Evolutionary conservation across 345 rosid species (phyloP), one percentile per base, ranked within the genome.

Genomic region (Eutrema heterophyllum): DNA sequence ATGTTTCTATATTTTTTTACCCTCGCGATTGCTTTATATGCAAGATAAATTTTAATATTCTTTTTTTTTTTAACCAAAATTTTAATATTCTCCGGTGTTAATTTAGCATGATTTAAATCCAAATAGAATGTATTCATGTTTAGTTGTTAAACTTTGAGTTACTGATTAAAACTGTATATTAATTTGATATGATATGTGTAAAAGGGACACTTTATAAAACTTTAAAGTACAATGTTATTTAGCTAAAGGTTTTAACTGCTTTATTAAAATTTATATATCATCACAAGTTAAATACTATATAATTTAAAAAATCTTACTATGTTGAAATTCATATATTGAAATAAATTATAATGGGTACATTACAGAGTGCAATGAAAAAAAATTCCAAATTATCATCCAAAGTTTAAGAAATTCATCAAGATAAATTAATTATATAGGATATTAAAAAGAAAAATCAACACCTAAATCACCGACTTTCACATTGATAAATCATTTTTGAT

Each of bases 381-480:
- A 14, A 27, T 3, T 54, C 59, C 21, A 30, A n/a, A 54, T 30
- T 16, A 14, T 54, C 21, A n/a, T 55, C 40, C 24, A 9, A 9
- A 10, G 3, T 5, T 3, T 18, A 35, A 15, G 44, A 36, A 9
- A 35, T 36, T 1, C 11, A 7, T 3, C 32, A 5, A 30, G 6
- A 30, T 30, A 3, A 30, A 30, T 30, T 30, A 30, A 5, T 30
- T 30, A 30, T 30, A 6, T 4, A 40, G 10, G 6, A 41, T 41
- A 14, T 44, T 44, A 29, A 5, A 29, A 29, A 29, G 32, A 30
- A 30, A 30, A 72, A 29, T 51, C 54, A 63, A 63, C 55, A 72
- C 41, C 50, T 55, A 45, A 64, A 45, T 36, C 65, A 64, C 71
- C 65, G 65, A 73, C 71, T 45, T 36, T 64, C 12, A 7, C 14